A percentile compares a stretch with the other conserved stretches of the same genome.
These are phyloP conservation scores for Rehmannia glutinosa DNA, from an alignment of 257 asterid species.

Conservation along the genomic window DNA sequence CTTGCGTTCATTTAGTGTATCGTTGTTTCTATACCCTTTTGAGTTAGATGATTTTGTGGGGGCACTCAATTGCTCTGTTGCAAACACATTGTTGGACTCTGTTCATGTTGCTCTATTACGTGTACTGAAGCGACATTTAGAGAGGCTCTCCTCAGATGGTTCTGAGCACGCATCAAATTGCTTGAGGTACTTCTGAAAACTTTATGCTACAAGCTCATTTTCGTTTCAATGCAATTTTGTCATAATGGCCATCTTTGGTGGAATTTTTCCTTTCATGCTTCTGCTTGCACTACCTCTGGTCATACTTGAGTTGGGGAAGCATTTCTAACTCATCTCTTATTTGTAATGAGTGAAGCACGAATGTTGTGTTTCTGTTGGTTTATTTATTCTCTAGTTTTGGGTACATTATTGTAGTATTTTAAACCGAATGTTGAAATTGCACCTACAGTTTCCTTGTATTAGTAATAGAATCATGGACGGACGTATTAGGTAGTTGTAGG, in stretches of 20 bases:
- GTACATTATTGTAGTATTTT: background rate
- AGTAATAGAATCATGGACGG: background rate
- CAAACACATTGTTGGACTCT: constrained; percentile 78
- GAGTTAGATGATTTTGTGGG: constrained; percentile 90
- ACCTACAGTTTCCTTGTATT: background rate
- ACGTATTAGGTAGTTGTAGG: background rate
- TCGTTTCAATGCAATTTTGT: background rate
- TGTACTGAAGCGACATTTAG: constrained; percentile 55
- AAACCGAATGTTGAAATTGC: constrained; percentile 3
- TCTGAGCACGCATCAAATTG: constrained; percentile 65
- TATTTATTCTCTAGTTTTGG: constrained; percentile 4
- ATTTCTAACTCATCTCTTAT: constrained; percentile 5
- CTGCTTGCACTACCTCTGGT: constrained; percentile 5
- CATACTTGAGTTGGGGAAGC: constrained; percentile 7
- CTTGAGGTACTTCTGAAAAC: constrained; percentile 45
- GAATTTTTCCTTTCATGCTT: background rate
- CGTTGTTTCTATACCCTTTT: constrained; percentile 71
- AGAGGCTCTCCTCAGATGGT: constrained; percentile 58
- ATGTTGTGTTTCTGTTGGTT: constrained; percentile 11
- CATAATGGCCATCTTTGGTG: background rate
- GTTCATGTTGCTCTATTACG: constrained; percentile 73
- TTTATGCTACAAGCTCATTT: background rate
- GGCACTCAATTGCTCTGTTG: constrained; percentile 64
- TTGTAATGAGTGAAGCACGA: background rate
- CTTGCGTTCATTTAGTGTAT: constrained; percentile 67